These are phyloP conservation scores for Trichoderma oligosporum DNA, from an alignment of 2,329 filamentous ascomycete species.

Conservation along the genomic window DNA sequence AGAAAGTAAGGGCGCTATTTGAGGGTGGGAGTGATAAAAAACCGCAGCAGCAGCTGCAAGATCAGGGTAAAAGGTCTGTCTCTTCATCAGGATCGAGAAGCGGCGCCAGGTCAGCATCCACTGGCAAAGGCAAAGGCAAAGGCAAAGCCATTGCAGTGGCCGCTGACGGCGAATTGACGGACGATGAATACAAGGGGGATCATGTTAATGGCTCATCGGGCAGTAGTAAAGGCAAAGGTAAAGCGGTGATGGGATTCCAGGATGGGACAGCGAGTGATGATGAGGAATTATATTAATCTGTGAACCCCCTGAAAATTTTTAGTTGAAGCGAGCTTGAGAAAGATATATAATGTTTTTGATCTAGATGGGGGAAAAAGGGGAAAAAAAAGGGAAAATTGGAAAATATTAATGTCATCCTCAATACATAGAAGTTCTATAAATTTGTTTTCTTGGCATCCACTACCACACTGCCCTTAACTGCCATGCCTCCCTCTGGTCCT, in stretches of 20 bases:
- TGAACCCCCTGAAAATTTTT: too few species aligned
- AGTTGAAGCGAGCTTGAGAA: too few species aligned
- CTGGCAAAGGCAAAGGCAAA: slow-evolving; percentile 36
- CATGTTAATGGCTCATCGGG: too few species aligned
- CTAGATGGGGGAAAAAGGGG: background rate
- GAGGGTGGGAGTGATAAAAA: slow-evolving; percentile 55
- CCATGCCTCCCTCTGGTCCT: slow-evolving; percentile 56
- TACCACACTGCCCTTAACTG: slow-evolving; percentile 54
- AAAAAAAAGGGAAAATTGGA: too few species aligned
- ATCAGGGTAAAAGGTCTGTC: slow-evolving; percentile 1
- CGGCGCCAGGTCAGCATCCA: slow-evolving; percentile 36
- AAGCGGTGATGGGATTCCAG: slow-evolving; percentile 50
- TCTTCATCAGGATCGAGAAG: slow-evolving; percentile 27
- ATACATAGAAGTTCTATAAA: background rate
- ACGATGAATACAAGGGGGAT: slow-evolving; percentile 28
- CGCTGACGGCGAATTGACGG: slow-evolving; percentile 33
- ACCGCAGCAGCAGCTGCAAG: slow-evolving; percentile 27
- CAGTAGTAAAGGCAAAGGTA: slow-evolving; percentile 53
- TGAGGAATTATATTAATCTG: slow-evolving; percentile 50
- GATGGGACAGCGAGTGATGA: slow-evolving; percentile 55
- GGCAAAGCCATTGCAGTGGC: slow-evolving; percentile 35
- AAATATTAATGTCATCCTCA: too few species aligned
- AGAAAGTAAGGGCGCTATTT: slow-evolving; percentile 76
- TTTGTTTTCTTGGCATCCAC: background rate
- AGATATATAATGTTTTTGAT: background rate